Evolutionary conservation across 768 basidiomycete genomes (phyloP), one percentile per base, ranked within the genome.

Genomic region (Chalciporus piperatus): DNA sequence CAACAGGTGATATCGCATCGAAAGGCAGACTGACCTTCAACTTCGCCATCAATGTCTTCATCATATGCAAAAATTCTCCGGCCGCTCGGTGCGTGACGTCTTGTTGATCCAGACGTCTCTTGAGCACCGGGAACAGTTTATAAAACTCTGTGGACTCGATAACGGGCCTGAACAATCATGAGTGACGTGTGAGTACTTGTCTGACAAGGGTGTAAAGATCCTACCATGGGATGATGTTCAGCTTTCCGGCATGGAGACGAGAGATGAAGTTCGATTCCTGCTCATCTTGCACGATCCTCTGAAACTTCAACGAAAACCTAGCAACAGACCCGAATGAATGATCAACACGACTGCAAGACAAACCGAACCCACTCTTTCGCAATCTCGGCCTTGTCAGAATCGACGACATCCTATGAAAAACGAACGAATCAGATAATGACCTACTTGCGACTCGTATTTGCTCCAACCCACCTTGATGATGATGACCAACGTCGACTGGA

Each of bases 41-140:
- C 51, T 85, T 85, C 5, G 83, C 83, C 83, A 85, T 85, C 41
- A 85, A 54, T 0, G 81, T 82, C 63, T 85, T 85, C 60, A 85
- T 67, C 4, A 76, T 70, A 35, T 77, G 75, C 6, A 84, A 65
- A 56, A 85, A 85, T 50, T 79, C 74, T 16, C 77, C 78, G 0
- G 80, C 83, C 0, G 74, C 70, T 0, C 61, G 66, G 56, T 84
- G 82, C 0, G 82, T 80, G 1, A 76, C 48, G 3, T 57, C 52
- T 50, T 83, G 82, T 39, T 70, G 67, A 52, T 84, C 78, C 5
- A 85, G 61, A 3, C 67, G 67, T 45, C 65, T 68, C 55, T 78
- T 81, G 27, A 85, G 54, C 0, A 66, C 61, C 0, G 71, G 69
- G 48, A 85, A 83, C n/a, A 83, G 58, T 3, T 62, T 70, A 52